phyloP scores from a whole-genome alignment of 1,284 basidiomycete genomes.

The Cutaneotrichosporon dermatis region DNA sequence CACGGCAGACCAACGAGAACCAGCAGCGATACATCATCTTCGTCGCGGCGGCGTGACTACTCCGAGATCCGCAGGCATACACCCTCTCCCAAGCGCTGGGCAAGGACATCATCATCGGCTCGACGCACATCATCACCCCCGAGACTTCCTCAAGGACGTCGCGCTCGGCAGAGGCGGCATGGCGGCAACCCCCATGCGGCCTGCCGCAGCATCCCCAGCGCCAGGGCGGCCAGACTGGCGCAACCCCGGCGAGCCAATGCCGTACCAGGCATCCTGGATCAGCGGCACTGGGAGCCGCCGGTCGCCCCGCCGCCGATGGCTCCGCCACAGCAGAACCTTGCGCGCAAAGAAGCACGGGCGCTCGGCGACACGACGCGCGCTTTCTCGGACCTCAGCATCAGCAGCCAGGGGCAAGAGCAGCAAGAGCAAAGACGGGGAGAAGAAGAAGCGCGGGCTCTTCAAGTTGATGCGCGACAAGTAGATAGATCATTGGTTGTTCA shows the following conservation, averaged over 20 bases:
- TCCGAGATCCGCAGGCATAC: constrained; percentile 91
- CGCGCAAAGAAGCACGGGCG: constrained; percentile 1
- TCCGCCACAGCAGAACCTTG: constrained; percentile 26
- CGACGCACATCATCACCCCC: constrained; percentile 82
- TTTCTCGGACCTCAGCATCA: constrained; percentile 15
- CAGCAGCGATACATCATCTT: constrained; percentile 85
- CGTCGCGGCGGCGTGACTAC: constrained; percentile 96
- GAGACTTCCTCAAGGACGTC: constrained; percentile 79
- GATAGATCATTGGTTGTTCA: background rate
- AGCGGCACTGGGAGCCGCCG: constrained; percentile 44
- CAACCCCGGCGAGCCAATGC: constrained; percentile 65
- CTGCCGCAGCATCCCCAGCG: constrained; percentile 51
- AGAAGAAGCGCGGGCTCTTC: constrained; percentile 64
- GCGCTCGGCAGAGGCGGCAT: constrained; percentile 73
- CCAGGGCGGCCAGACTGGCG: constrained; percentile 51
- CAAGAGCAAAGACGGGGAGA: constrained; percentile 52
- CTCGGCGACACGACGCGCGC: constrained; percentile 14
- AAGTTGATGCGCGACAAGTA: constrained; percentile 42
- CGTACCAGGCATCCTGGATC: constrained; percentile 56
- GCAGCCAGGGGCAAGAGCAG: constrained; percentile 28
- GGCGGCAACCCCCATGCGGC: constrained; percentile 65
- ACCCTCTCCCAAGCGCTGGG: constrained; percentile 66
- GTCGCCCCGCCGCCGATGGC: constrained; percentile 45
- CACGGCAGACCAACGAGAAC: constrained; percentile 38
- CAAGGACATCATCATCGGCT: constrained; percentile 90